Conservation (phyloP, 305 asterid genomes). For the Lippia alba region DNA sequence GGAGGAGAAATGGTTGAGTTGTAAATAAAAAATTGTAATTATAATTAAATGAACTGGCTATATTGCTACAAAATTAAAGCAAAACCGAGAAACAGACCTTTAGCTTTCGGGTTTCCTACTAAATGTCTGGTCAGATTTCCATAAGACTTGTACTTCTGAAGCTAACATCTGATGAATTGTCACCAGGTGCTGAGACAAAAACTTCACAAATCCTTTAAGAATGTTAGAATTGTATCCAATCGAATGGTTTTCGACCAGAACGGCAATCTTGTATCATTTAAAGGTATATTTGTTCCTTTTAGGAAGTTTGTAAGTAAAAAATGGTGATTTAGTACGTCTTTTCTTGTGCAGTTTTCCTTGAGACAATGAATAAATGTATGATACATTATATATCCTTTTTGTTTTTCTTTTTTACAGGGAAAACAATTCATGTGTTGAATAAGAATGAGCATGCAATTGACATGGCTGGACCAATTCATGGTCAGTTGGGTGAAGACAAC, state of each 20-base stretch:
- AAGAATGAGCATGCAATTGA: slow-evolving; percentile 95
- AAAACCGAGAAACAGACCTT: too few species aligned
- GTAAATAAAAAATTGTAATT: too few species aligned
- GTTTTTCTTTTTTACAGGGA: slow-evolving; percentile 58
- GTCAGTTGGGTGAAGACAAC: slow-evolving; percentile 50
- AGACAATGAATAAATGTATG: slow-evolving; percentile 15
- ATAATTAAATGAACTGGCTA: too few species aligned
- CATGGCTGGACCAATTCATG: slow-evolving; percentile 86
- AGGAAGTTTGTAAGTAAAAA: slow-evolving; percentile 17
- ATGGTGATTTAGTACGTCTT: background rate
- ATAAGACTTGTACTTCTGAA: slow-evolving; percentile 17
- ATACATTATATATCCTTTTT: background rate
- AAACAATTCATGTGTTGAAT: slow-evolving; percentile 85
- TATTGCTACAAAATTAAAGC: too few species aligned
- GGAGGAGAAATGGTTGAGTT: too few species aligned
- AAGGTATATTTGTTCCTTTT: slow-evolving; percentile 50
- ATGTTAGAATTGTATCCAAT: slow-evolving; percentile 84
- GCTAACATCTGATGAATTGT: slow-evolving; percentile 38
- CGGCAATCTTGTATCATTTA: slow-evolving; percentile 70
- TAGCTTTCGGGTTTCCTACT: too few species aligned
- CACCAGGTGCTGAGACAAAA: slow-evolving; percentile 86
- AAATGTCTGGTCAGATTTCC: too few species aligned
- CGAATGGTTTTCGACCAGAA: slow-evolving; percentile 80
- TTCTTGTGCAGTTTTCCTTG: slow-evolving; percentile 19
- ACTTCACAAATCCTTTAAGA: slow-evolving; percentile 80